Evolutionary conservation across 164 flowering plant species (phyloP), one percentile per base, ranked within the genome.

Genomic region (Tetrastigma voinierianum): DNA sequence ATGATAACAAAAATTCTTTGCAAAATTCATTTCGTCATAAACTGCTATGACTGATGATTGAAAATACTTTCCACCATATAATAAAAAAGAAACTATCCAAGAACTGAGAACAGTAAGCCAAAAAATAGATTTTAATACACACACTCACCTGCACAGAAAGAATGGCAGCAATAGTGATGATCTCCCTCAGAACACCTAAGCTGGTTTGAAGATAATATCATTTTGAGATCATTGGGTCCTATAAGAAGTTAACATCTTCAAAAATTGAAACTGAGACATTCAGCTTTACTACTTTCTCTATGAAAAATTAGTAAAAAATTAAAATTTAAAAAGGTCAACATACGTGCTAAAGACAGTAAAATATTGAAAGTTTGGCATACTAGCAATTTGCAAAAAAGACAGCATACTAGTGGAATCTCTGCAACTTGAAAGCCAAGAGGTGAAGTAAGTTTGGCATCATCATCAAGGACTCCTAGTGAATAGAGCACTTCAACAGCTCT

Each of bases 361-460:
- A 25, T 25, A 25, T 25, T 4, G 6, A 25, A 25, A 25, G 40
- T 25, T n/a, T n/a, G n/a, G n/a, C n/a, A n/a, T 32, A 32, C 40
- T 0, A 32, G 40, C 6, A 32, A 32, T 3, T 32, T 32, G 40
- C 40, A 32, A 25, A 51, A 48, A 40, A 23, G 6, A 65, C 20
- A 46, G 75, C 85, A 55, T 88, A 96, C 99, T 60, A 93, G 61
- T 68, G 98, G 97, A 74, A 96, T 84, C 78, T 93, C 98, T n/a
- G 98, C 93, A 80, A 93, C 87, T 80, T 96, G 99, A 75, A 93
- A 96, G 60, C 99, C 99, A 69, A 75, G 59, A 6, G 99, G 98
- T 44, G 98, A 87, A 69, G 98, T 93, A 64, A 96, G 96, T 74
- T 96, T 96, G 17, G 95, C 97, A 84, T 93, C 99, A 68, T 93